Evolutionary conservation across 1,139 yeast species (phyloP), one percentile per base, ranked within the genome.

Genomic region (Blastobotrys malaysiensis): DNA sequence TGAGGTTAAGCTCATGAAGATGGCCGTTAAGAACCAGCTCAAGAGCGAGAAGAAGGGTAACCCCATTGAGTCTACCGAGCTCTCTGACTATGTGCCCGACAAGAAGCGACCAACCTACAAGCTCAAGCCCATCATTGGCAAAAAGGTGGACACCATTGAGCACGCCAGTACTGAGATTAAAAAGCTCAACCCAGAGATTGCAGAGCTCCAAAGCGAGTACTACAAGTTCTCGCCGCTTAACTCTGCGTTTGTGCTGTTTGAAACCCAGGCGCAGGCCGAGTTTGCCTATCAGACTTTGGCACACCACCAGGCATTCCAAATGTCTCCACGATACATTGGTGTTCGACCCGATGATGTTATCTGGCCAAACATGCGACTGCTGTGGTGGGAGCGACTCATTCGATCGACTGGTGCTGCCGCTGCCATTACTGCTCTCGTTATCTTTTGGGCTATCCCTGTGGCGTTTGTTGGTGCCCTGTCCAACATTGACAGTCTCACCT

Each of bases 401-500:
- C 79, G 93, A 73, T 71, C 74, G 48, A 66, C 80, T 24, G 79
- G 78, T 55, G 86, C 96, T 0, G 65, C 76, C 52, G 77, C 84
- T 18, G 81, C 83, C 13, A 79, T 89, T 59, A 67, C 76, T 45
- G 72, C 69, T 4, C 70, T 86, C 66, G 81, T 89, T 59, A 79
- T 91, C 54, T 86, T 90, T 69, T 93, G 98, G 98, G 81, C 96
- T 57, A 78, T 90, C 64, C 98, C 98, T 16, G 97, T 91, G 52
- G 96, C 97, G 1, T 88, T 89, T 69, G 97, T 93, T 54, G 98
- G 98, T 84, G 77, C 85, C 65, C 80, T 93, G 61, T 90, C 98
- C 20, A 91, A 91, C 72, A 80, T 93, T 63, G 82, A 86, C 59
- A 79, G 78, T 63, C 76, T 90, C 69, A 87, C 85, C 44, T 75